Conservation (phyloP, 306 rosid genomes). For the Lathyrus tuberosus region DNA sequence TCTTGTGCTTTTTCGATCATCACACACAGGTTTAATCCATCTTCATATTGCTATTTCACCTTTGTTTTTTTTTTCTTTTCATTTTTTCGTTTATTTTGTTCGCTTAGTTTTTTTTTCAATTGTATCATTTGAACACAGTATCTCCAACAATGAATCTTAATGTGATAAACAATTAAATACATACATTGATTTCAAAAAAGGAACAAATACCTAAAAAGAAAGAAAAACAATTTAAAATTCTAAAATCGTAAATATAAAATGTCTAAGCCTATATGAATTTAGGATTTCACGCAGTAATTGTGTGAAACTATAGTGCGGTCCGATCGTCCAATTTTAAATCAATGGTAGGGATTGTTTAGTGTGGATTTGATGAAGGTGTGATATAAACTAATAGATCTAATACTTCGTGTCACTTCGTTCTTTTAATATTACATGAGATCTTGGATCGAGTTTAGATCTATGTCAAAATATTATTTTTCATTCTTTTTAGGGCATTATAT, state of each 20-base stretch:
- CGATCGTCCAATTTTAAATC: background rate
- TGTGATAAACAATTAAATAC: no score
- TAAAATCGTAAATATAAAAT: no score
- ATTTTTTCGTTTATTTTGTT: background rate
- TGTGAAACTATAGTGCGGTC: background rate
- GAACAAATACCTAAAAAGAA: no score
- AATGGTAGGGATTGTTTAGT: background rate
- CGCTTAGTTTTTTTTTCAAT: no score
- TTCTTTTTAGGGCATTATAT: no score
- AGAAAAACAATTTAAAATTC: no score
- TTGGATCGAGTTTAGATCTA: background rate
- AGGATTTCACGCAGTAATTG: background rate
- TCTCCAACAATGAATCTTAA: no score
- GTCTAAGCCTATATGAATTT: no score
- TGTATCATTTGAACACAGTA: no score
- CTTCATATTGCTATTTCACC: background rate
- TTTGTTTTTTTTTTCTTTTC: background rate
- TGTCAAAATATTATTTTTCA: no score
- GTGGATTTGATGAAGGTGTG: background rate
- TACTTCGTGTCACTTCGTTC: background rate
- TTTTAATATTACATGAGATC: background rate
- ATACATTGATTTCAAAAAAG: no score
- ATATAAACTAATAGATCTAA: background rate
- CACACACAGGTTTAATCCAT: background rate
- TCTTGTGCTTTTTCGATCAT: background rate